Conservation (phyloP, 768 basidiomycete species). For the Arthromyces matolae region DNA sequence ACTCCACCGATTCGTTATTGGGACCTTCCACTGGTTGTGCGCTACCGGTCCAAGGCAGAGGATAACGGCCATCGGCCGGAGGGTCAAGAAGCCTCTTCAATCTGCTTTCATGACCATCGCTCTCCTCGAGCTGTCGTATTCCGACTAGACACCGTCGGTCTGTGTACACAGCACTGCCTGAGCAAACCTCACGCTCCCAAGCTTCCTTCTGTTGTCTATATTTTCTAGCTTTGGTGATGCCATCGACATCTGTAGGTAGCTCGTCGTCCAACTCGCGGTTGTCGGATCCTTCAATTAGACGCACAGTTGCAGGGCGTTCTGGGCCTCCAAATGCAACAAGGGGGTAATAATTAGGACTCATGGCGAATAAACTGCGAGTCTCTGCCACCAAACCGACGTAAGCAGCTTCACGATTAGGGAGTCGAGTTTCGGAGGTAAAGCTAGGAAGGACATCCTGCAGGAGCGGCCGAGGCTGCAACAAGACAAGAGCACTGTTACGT, state of each 20-base stretch:
- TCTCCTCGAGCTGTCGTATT: constrained; percentile 50
- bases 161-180: constrained; percentile 9
- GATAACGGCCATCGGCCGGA: constrained; percentile 31
- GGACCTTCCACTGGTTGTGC: constrained; percentile 9
- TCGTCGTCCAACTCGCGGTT: constrained; percentile 22
- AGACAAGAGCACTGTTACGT: constrained; percentile 59
- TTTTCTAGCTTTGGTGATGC: constrained; percentile 42
- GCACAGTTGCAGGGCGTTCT: constrained; percentile 16
- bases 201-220: constrained; percentile 17
- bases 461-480: constrained; percentile 82
- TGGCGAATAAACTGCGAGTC: constrained; percentile 74
- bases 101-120: constrained; percentile 41
- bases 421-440: constrained; percentile 35
- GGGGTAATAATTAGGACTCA: constrained; percentile 80
- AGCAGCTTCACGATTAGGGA: constrained; percentile 58
- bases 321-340: constrained; percentile 65
- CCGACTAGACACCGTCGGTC: constrained; percentile 65
- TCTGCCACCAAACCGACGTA: constrained; percentile 79
- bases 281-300: constrained; percentile 24
- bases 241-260: constrained; percentile 40
- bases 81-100: constrained; percentile 58
- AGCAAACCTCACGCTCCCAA: constrained; percentile 13
- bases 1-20: constrained; percentile 4
- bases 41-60: constrained; percentile 8
- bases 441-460: constrained; percentile 69